Evolutionary conservation across 2,329 filamentous ascomycete species (phyloP), one percentile per base, ranked within the genome.

Genomic region (Ascochyta fabae): DNA sequence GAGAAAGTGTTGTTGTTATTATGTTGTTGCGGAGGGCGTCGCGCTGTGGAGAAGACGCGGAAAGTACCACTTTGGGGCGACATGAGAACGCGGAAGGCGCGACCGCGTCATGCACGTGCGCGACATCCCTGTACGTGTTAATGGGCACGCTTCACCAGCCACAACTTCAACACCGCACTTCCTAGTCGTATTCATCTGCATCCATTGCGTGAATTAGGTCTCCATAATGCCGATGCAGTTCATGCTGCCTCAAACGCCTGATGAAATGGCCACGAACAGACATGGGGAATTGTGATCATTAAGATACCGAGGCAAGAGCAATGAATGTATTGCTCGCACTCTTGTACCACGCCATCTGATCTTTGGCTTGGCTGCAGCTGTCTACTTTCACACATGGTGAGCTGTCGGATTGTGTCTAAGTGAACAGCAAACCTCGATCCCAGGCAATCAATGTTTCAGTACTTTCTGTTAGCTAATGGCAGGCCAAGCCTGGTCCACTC

Each of bases 21-120:
- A 49, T 49, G 62, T 60, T 63, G 59, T 55, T 61, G 62, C 29
- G 13, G 27, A 31, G 29, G 24, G 1, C 29, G 12, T 31, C 29
- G 3, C 58, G 57, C 39, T 44, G 61, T 51, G 46, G 49, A 60
- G 43, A 44, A 39, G 51, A 59, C 51, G 55, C 44, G 48, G 63
- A 59, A 64, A 65, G 62, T 60, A 53, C 60, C 33, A 56, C 42
- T 44, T 56, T 51, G 19, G 53, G 53, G 53, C 50, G 58, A 70
- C 63, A 64, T 61, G 63, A 67, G 66, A 62, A 63, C 64, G 60
- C 65, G 63, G 64, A 34, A 68, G 62, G 64, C 68, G 68, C 70
- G 69, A 62, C 51, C 45, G 48, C 50, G 53, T 51, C 53, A 50
- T 55, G 52, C 47, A 47, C 53, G 47, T 56, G 55, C 68, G 67